Base-by-base conservation (phyloP, 805 yeast species). In the Teunomyces tritomae region DNA sequence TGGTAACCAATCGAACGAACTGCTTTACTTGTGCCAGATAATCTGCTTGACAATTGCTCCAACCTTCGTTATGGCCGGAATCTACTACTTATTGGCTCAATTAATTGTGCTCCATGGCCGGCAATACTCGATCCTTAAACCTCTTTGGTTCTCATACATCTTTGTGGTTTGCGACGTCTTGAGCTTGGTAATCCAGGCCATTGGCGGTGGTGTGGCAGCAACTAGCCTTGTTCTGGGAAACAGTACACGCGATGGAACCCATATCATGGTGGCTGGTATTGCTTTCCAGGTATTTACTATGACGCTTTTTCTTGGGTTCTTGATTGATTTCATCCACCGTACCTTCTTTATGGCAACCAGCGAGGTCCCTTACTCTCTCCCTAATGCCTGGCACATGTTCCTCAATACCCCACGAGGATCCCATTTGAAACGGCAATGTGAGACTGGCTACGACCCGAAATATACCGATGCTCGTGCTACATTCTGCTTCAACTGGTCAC, bases 31-130 rank as follows among this genome's bases (percentile, higher is more conserved):
- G 37, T 65, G 83, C 56, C 95, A 89, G 63, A 77, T 85, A 52
- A 77, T 83, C 47, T 74, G 84, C 57, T 67, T 89, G 47, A 87
- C 92, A 0, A 65, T 89, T 42, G 92, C 89, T 0, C 96, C 96
- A 0, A 89, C 88, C 16, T 85, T 89, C 62, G 71, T 87, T 39
- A 85, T 87, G 87, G 96, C 87, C 3, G 96, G 92, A 1, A 73
- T 89, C 2, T 90, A 89, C 66, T 85, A 77, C 54, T 71, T 83
- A 46, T 66, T 89, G 53, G 89, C 86, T 5, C 85, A 87, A 63
- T 56, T 85, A 43, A 71, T 83, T 41, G 81, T 84, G 47, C 64
- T 87, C 1, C 82, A 80, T 57, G 64, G 63, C 3, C 45, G 54
- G 49, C 59, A 68, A 13, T 83, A 66, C 53, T 81, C 90, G 0